phyloP scores from a whole-genome alignment of 1,284 basidiomycete genomes.

The Violaceomyces palustris region DNA sequence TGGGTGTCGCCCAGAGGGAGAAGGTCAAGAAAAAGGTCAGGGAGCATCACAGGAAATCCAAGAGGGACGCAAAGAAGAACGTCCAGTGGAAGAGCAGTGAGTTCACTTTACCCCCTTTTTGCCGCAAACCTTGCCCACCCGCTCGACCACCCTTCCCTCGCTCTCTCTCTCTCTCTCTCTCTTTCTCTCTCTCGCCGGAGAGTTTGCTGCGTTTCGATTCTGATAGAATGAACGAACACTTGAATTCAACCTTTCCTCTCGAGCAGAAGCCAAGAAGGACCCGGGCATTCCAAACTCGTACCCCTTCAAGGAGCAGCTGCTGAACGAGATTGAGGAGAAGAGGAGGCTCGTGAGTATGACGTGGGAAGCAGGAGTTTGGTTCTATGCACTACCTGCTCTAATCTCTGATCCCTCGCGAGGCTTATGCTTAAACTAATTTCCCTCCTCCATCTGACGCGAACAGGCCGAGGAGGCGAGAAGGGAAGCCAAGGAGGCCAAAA shows the following conservation, averaged over 20 bases:
- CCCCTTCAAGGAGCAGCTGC: constrained; percentile 93
- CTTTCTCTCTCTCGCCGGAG: no score
- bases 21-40: constrained; percentile 49
- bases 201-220: neutral
- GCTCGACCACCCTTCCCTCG: no score
- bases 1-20: constrained; percentile 43
- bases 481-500: constrained; percentile 13
- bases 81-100: constrained; percentile 70
- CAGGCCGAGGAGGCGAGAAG: constrained; percentile 4
- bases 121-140: neutral
- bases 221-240: neutral
- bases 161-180: no score
- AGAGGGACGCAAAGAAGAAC: constrained; percentile 70
- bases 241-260: constrained; percentile 51
- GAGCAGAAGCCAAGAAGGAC: constrained; percentile 71
- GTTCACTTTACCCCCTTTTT: no score
- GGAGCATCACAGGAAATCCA: constrained; percentile 48
- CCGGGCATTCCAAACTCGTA: constrained; percentile 95
- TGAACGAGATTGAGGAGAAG: constrained; percentile 64
- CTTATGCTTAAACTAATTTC: neutral
- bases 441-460: no score
- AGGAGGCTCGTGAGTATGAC: no score
- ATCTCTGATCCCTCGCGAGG: neutral
- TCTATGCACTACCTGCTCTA: no score
- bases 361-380: constrained; percentile 29